phyloP scores from a whole-genome alignment of 2,329 filamentous ascomycete genomes.

The Exutisphaerella laricina region DNA sequence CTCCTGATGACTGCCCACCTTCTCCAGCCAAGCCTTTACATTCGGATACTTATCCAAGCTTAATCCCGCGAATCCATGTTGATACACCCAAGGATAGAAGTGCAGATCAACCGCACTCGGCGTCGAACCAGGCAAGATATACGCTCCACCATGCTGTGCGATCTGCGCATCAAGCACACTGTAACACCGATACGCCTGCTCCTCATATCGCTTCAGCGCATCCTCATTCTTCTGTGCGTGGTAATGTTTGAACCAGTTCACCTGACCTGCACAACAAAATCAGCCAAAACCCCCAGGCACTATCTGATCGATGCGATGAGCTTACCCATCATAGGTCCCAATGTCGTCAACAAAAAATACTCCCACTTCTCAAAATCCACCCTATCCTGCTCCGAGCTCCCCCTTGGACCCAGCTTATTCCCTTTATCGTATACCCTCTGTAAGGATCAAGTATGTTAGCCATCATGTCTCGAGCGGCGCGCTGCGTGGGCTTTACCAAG shows the following conservation, averaged over 20 bases:
- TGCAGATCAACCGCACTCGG: conserved; percentile 40
- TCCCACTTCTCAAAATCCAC: conserved; percentile 46
- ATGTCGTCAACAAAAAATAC: conserved; percentile 39
- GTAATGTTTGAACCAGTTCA: conserved; percentile 41
- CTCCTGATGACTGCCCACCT: conserved; percentile 34
- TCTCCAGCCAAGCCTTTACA: conserved; percentile 37
- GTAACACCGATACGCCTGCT: conserved; percentile 40
- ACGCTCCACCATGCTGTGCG: conserved; percentile 35
- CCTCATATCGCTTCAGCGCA: conserved; percentile 37
- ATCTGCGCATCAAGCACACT: conserved; percentile 40
- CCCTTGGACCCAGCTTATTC: conserved; percentile 36
- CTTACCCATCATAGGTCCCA: conserved; percentile 42
- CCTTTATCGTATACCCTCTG: conserved; percentile 40
- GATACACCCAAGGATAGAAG: conserved; percentile 40
- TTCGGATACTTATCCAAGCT: conserved; percentile 38
- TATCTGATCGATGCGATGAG: too few species aligned
- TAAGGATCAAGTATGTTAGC: too few species aligned
- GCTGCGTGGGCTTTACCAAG: too few species aligned
- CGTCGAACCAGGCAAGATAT: conserved; percentile 34
- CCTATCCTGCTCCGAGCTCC: conserved; percentile 34
- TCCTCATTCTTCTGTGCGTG: conserved; percentile 39
- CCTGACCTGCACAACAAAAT: conserved; percentile 21
- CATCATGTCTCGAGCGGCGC: too few species aligned
- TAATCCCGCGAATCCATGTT: conserved; percentile 37
- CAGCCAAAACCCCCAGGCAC: too few species aligned